A percentile compares a stretch with the other conserved stretches of the same genome.
These are phyloP conservation scores for Nematocida homosporus DNA, from an alignment of 371 early-diverging fungal species.

Conservation along the genomic window DNA sequence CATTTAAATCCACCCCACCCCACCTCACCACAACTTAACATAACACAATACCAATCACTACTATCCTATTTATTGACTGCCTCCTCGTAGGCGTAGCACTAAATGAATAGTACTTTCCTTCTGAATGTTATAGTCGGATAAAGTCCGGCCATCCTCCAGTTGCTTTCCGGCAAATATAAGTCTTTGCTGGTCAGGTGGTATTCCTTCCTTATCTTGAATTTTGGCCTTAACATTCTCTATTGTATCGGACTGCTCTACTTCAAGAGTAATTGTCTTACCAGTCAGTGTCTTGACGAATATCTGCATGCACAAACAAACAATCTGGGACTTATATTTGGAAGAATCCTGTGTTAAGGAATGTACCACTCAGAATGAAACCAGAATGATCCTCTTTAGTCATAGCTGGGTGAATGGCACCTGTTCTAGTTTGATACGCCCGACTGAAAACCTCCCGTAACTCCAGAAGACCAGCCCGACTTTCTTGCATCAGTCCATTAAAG, in stretches of 20 bases:
- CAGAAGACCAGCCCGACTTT: constrained; percentile 6
- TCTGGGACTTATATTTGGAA: constrained; percentile 15
- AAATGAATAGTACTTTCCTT: constrained; percentile 95
- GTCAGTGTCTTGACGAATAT: constrained; percentile 84
- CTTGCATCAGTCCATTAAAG: constrained; percentile 31
- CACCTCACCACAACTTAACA: neutral
- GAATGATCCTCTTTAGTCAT: constrained; percentile 35
- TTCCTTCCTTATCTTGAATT: constrained; percentile 61
- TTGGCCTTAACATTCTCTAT: constrained; percentile 56
- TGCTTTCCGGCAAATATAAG: constrained; percentile 61
- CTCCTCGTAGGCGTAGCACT: constrained; percentile 91
- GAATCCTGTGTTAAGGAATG: constrained; percentile 36
- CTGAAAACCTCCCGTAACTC: constrained; percentile 41
- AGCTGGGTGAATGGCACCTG: constrained; percentile 26
- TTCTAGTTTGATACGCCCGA: constrained; percentile 27
- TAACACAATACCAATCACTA: neutral
- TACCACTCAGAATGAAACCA: constrained; percentile 50
- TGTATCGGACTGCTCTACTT: constrained; percentile 49
- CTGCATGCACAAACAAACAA: constrained; percentile 70
- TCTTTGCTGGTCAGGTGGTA: constrained; percentile 60
- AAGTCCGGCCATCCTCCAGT: constrained; percentile 71
- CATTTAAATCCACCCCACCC: too few relatives aligned
- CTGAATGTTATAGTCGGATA: constrained; percentile 74
- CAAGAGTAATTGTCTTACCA: constrained; percentile 58
- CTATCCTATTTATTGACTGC: constrained; percentile 61